Evolutionary conservation across 257 asterid genomes (phyloP), one percentile per base, ranked within the genome.

Genomic region (Scutellaria barbata): DNA sequence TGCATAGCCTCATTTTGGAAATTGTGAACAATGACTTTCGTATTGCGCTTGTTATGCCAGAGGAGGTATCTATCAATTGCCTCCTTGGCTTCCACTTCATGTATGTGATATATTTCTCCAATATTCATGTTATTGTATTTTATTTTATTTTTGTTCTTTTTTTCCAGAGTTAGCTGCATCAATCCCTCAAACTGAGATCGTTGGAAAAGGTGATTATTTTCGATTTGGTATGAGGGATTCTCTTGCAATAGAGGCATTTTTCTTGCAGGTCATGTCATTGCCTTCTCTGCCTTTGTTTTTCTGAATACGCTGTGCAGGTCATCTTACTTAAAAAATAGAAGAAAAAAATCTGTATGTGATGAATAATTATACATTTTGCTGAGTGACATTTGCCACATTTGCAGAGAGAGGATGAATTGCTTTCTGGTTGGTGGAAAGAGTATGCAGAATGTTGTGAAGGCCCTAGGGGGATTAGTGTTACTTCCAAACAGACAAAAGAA

Each of bases 221-320:
- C 91, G 98, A 63, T 94, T 94, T 81, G 95, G 98, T 69, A 88
- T 94, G 99, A 83, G 99, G 84, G 99, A 94, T 81, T 94, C 99
- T 75, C 97, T 94, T 74, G 99, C 99, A 52, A 85, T 94, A 22
- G 99, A 94, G 80, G 98, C 99, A 77, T 79, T 92, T 53, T 94
- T 91, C 78, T 82, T 94, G 90, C 97, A 94, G 98, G 98, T 93
- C 68, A 45, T 67, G 61, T 47, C 74, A 48, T 47, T 63, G 30
- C 73, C 69, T 78, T 53, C 48, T 41, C 22, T 60, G 35, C 57
- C 22, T 56, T 62, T 45, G 8, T 63, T 50, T 41, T 71, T 73
- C 18, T 72, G 41, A 7, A 62, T 43, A 51, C 54, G 12, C 22
- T 65, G 74, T 47, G 10, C 67, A 64, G 22, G 63, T 64, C 68